phyloP scores from a whole-genome alignment of 768 basidiomycete species.

The Chalciporus piperatus region DNA sequence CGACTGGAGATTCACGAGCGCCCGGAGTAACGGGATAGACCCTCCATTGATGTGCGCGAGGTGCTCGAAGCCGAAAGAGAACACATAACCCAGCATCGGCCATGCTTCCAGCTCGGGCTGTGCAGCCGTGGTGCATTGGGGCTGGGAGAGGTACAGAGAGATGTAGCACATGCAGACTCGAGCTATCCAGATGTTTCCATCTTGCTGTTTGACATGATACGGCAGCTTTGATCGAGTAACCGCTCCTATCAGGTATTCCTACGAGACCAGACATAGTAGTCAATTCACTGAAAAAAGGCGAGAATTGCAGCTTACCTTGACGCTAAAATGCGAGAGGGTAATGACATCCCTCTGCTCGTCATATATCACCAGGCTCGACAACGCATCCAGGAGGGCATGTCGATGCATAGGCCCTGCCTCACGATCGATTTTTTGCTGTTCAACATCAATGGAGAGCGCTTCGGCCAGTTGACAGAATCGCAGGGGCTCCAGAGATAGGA shows the following conservation, averaged over 20 bases:
- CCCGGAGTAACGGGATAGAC: neutral
- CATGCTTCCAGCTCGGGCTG: neutral
- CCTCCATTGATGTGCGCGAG: no score
- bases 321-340: constrained; percentile 14
- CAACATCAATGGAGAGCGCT: constrained; percentile 3
- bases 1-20: neutral
- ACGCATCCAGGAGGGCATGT: neutral
- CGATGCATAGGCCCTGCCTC: neutral
- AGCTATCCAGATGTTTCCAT: constrained; percentile 4
- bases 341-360: constrained; percentile 9
- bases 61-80: constrained; percentile 9
- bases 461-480: constrained; percentile 7
- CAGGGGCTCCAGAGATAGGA: constrained; percentile 7
- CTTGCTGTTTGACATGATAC: constrained; percentile 9
- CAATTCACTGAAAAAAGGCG: neutral
- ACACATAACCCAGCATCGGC: constrained; percentile 10
- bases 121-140: neutral
- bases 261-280: neutral
- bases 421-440: constrained; percentile 1
- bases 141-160: constrained; percentile 2
- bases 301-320: constrained; percentile 8
- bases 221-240: neutral
- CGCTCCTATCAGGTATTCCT: constrained; percentile 16
- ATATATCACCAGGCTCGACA: constrained; percentile 9
- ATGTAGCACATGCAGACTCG: constrained; percentile 12